A percentile compares a stretch with the other conserved stretches of the same genome.
Evolutionary conservation across 306 rosid species (phyloP).

Genomic region (Lathyrus sativus): DNA sequence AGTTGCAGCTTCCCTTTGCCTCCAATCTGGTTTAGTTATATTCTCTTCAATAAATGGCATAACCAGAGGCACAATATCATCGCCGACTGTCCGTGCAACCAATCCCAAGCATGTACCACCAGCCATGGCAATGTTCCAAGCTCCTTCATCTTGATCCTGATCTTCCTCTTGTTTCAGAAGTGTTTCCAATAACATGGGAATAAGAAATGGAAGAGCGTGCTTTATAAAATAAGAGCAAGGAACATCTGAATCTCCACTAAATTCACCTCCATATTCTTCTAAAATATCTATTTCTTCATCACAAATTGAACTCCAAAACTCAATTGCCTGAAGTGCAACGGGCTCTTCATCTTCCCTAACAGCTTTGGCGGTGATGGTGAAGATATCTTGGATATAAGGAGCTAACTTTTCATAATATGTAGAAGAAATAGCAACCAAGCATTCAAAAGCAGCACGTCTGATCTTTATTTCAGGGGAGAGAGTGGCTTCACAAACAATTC

Average conservation of each 20-base stretch:
- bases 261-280: slow-evolving; percentile 89
- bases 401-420: slow-evolving; percentile 86
- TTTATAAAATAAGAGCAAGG: slow-evolving; percentile 86
- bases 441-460: slow-evolving; percentile 81
- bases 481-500: slow-evolving; percentile 93
- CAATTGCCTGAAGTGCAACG: slow-evolving; percentile 91
- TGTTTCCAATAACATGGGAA: slow-evolving; percentile 86
- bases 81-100: slow-evolving; percentile 92
- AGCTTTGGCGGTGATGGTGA: slow-evolving; percentile 85
- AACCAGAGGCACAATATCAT: slow-evolving; percentile 85
- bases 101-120: slow-evolving; percentile 96
- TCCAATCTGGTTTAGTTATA: slow-evolving; percentile 87
- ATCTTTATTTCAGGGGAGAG: slow-evolving; percentile 75
- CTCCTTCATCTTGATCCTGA: slow-evolving; percentile 97
- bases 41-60: slow-evolving; percentile 94
- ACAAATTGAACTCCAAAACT: slow-evolving; percentile 95
- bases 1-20: slow-evolving; percentile 94
- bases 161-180: slow-evolving; percentile 91
- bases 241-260: slow-evolving; percentile 73
- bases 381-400: slow-evolving; percentile 79
- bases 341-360: slow-evolving; percentile 91
- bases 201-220: slow-evolving; percentile 84
- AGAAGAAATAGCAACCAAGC: slow-evolving; percentile 87
- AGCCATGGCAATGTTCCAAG: slow-evolving; percentile 99
- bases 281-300: slow-evolving; percentile 91